Percentiles rank a stretch among this genome's conserved stretches.
phyloP scores from a whole-genome alignment of 257 asterid genomes.

The Nicotiana noctiflora region DNA sequence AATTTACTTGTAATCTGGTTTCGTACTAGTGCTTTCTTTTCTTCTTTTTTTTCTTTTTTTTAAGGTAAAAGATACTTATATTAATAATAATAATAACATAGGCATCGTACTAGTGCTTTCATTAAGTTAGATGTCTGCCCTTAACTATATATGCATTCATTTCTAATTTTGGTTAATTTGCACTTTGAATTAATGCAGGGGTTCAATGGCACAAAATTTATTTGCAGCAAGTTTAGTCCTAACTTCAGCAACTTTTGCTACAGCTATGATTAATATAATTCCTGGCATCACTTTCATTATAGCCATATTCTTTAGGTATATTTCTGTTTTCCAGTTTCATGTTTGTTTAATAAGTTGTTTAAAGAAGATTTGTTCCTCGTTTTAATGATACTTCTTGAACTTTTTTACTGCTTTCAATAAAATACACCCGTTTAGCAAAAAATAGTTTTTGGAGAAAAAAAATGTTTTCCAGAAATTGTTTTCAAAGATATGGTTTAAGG shows the following conservation, averaged over 20 bases:
- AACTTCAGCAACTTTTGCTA: conserved; percentile 46
- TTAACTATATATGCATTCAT: not conserved
- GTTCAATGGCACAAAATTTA: conserved; percentile 42
- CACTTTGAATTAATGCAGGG: conserved; percentile 23
- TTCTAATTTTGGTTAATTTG: not conserved
- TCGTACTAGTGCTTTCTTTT: not conserved
- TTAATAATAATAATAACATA: no score
- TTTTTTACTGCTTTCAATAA: no score
- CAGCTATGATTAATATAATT: conserved; percentile 37
- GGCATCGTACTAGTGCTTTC: not conserved
- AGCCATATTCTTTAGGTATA: conserved; percentile 38
- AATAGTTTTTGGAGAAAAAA: no score
- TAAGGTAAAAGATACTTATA: no score
- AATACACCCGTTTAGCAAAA: no score
- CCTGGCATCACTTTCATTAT: conserved; percentile 46
- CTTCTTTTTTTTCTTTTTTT: no score
- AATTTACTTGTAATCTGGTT: not conserved
- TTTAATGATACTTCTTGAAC: no score
- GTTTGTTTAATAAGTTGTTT: no score
- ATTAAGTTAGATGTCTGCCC: not conserved
- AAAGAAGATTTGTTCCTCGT: no score
- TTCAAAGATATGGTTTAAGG: no score
- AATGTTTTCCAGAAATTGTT: no score
- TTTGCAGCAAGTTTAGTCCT: conserved; percentile 37
- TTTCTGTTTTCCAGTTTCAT: not conserved